These are phyloP conservation scores for Herpotrichia juniperi DNA, from an alignment of 2,329 filamentous ascomycete genomes.

Conservation along the genomic window DNA sequence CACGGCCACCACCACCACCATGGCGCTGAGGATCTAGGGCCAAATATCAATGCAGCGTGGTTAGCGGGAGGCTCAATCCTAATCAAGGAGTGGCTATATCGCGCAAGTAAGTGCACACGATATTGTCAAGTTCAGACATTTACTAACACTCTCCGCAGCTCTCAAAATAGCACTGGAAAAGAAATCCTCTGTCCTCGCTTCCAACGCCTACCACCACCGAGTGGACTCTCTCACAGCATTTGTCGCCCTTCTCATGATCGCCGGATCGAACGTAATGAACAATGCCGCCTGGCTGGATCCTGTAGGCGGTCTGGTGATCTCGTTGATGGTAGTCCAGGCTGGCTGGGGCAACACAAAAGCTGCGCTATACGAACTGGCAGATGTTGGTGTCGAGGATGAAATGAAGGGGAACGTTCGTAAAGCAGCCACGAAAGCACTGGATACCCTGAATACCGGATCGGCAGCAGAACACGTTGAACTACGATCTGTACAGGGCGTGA, in stretches of 20 bases:
- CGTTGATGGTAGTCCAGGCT: slow-evolving; percentile 88
- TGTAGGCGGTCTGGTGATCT: slow-evolving; percentile 90
- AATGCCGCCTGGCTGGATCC: slow-evolving; percentile 93
- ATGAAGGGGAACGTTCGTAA: slow-evolving; percentile 74
- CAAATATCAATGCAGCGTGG: slow-evolving; percentile 94
- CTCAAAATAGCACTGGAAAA: slow-evolving; percentile 95
- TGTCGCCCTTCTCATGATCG: slow-evolving; percentile 87
- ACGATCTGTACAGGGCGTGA: slow-evolving; percentile 83
- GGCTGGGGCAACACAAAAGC: slow-evolving; percentile 84
- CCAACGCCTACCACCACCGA: slow-evolving; percentile 94
- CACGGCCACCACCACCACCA: slow-evolving; percentile 69
- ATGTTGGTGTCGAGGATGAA: slow-evolving; percentile 85
- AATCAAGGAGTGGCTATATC: slow-evolving; percentile 96
- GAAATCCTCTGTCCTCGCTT: slow-evolving; percentile 93
- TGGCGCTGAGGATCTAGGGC: slow-evolving; percentile 64
- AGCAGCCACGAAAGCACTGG: slow-evolving; percentile 55
- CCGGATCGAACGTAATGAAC: slow-evolving; percentile 83
- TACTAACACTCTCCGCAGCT: slow-evolving; percentile 58
- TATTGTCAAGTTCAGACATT: background rate
- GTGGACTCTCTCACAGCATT: slow-evolving; percentile 95
- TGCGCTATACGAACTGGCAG: slow-evolving; percentile 87
- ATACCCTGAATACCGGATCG: slow-evolving; percentile 43
- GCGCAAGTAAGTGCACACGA: slow-evolving; percentile 71
- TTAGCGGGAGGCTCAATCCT: slow-evolving; percentile 86
- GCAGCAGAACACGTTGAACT: slow-evolving; percentile 69